Evolutionary conservation across 169 alveolate genomes (phyloP), one percentile per base, ranked within the genome.

Genomic region (Amoebophrya sp.): DNA sequence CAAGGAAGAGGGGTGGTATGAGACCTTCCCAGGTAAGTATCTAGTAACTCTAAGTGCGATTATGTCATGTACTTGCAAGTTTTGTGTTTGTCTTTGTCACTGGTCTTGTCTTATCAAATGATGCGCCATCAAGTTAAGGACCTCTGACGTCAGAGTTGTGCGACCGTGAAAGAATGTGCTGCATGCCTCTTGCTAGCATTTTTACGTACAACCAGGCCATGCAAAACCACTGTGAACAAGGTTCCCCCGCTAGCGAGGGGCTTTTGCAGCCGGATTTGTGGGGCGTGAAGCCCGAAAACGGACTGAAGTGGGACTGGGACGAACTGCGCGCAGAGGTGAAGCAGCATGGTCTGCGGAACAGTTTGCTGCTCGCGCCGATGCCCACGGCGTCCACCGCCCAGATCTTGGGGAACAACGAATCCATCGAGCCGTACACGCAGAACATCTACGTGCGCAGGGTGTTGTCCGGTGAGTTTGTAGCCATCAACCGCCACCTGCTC

Each of bases 381-480:
- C 99, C 99, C 0, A 99, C 99, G 32, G 99, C 99, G 25, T 96
- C 99, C 91, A 99, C 99, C 18, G 97, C 99, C 0, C 99, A 98
- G 95, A 98, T 98, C 89, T 95, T 98, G 39, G 99, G 99, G 14
- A 99, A 99, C 96, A 98, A 97, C 94, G 99, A 99, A 94, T 96
- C 99, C n/a, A 98, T 98, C 94, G 99, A 98, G 95, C 99, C 99
- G 2, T 98, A 97, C 95, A 98, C 99, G 32, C 95, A 98, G 90
- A 99, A 99, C 94, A 96, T 99, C 83, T 99, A 98, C 95, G 97
- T 97, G 92, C 97, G 99, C 91, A 97, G 99, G 88, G 99, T 98
- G 47, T 96, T 99, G 29, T 97, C 99, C 77, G 99, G 99, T 23
- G 93, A 92, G 89, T 99, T 98, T 90, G 98, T 98, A 54, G 97